Evolutionary conservation across 495 filamentous ascomycete genomes (phyloP).

Genomic region (Sordaria brevicollis): DNA sequence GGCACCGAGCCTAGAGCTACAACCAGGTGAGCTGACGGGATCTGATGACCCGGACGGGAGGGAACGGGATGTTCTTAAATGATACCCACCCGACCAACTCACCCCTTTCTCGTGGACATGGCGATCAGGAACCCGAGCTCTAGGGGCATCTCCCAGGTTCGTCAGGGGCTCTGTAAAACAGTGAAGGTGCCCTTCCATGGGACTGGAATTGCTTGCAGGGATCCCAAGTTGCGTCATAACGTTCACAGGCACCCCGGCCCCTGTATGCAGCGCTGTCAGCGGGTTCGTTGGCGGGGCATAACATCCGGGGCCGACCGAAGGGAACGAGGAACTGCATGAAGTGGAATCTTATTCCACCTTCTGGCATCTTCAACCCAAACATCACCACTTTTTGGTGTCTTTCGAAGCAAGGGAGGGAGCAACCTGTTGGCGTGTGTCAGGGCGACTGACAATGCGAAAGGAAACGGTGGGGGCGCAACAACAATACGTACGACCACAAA

Average conservation of each 20-base stretch:
- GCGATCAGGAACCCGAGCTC: background rate
- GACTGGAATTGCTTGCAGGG: background rate
- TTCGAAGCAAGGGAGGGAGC: background rate
- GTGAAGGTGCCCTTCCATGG: background rate
- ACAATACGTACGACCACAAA: background rate
- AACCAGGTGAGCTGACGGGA: background rate
- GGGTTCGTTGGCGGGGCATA: constrained; percentile 40
- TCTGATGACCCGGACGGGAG: background rate
- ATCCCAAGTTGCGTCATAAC: constrained; percentile 15
- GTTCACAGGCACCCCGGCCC: background rate
- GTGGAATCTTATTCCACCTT: background rate
- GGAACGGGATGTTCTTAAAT: background rate
- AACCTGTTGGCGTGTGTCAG: background rate
- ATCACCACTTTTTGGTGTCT: background rate
- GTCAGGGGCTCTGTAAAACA: background rate
- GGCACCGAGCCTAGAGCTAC: constrained; percentile 43
- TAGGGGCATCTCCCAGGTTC: background rate
- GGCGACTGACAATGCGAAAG: background rate
- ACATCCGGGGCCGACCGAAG: background rate
- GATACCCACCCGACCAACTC: background rate
- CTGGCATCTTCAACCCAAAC: background rate
- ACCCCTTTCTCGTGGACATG: background rate
- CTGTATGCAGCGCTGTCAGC: constrained; percentile 44
- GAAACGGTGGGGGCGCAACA: background rate
- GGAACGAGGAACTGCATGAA: background rate